phyloP scores from a whole-genome alignment of 805 yeast species.

The Nakazawaea ishiwadae region DNA sequence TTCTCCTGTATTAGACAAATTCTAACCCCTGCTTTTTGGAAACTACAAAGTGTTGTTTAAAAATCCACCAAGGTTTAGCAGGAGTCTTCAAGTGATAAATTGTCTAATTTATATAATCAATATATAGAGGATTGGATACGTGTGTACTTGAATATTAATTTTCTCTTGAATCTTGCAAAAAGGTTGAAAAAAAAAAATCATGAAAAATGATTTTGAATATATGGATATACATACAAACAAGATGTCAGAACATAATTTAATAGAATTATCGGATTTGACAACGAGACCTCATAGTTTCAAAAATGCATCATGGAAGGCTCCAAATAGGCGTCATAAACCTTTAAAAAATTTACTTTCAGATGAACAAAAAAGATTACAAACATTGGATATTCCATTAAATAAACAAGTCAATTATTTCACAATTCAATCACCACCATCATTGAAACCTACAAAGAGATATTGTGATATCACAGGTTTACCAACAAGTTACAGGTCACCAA shows the following conservation, averaged over 20 bases:
- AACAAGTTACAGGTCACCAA: slow-evolving; percentile 70
- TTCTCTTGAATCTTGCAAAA: too few species aligned
- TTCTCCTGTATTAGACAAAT: too few species aligned
- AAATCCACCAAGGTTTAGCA: too few species aligned
- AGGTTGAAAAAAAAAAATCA: too few species aligned
- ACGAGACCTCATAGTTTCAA: slow-evolving; percentile 54
- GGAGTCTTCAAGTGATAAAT: too few species aligned
- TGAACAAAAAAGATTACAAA: slow-evolving; percentile 61
- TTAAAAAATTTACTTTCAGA: slow-evolving; percentile 69
- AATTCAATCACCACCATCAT: slow-evolving; percentile 81
- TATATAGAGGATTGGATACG: too few species aligned
- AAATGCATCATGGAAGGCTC: slow-evolving; percentile 43
- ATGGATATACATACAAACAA: neutral
- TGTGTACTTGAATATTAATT: too few species aligned
- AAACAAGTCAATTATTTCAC: slow-evolving; percentile 65
- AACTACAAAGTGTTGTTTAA: too few species aligned
- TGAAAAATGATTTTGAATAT: neutral
- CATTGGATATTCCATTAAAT: slow-evolving; percentile 29
- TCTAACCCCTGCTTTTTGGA: too few species aligned
- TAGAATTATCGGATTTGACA: slow-evolving; percentile 31
- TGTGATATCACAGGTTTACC: slow-evolving; percentile 92
- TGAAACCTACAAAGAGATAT: slow-evolving; percentile 74
- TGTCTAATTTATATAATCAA: too few species aligned
- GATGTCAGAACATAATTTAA: slow-evolving; percentile 1
- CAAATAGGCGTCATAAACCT: slow-evolving; percentile 66